Conservation (phyloP, 192 early-diverging fungal species). For the Coemansia biformis region DNA sequence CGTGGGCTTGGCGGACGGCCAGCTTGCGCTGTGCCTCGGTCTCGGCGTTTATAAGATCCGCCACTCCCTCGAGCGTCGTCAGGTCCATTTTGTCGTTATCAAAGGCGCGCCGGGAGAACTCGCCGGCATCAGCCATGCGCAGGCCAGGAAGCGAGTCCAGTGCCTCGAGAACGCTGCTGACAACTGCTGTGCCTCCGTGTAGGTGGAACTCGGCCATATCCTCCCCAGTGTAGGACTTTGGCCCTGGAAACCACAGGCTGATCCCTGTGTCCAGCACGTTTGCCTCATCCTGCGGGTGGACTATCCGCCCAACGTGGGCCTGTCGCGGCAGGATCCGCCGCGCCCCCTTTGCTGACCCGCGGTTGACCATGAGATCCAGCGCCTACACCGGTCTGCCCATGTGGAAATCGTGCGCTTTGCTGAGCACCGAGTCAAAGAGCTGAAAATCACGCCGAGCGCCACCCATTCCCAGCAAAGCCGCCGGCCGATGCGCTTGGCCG, state of each 20-base stretch:
- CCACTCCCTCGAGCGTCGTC: constrained; percentile 65
- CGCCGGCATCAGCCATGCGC: constrained; percentile 67
- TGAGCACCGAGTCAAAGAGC: no score
- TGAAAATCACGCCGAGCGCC: no score
- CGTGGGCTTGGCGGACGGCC: constrained; percentile 66
- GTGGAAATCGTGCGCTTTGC: no score
- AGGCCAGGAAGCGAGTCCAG: constrained; percentile 45
- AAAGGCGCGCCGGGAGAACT: constrained; percentile 71
- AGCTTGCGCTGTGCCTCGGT: constrained; percentile 66
- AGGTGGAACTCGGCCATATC: constrained; percentile 70
- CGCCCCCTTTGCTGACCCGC: no score
- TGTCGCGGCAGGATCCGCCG: constrained; percentile 3
- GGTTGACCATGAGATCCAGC: constrained; percentile 11
- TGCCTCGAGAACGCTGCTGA: constrained; percentile 53
- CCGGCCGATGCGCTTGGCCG: no score
- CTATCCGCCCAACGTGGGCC: constrained; percentile 12
- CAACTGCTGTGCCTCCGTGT: constrained; percentile 69
- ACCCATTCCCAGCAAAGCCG: no score
- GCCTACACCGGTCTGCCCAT: constrained; percentile 4
- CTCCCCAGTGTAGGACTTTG: constrained; percentile 69
- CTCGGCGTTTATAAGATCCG: constrained; percentile 73
- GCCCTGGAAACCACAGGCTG: constrained; percentile 37
- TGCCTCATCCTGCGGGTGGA: constrained; percentile 26
- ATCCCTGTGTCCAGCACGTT: constrained; percentile 57
- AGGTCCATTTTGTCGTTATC: constrained; percentile 69